Percentiles rank a stretch among this genome's conserved stretches.
phyloP scores from a whole-genome alignment of 768 basidiomycete species.

The Suillus americanus region DNA sequence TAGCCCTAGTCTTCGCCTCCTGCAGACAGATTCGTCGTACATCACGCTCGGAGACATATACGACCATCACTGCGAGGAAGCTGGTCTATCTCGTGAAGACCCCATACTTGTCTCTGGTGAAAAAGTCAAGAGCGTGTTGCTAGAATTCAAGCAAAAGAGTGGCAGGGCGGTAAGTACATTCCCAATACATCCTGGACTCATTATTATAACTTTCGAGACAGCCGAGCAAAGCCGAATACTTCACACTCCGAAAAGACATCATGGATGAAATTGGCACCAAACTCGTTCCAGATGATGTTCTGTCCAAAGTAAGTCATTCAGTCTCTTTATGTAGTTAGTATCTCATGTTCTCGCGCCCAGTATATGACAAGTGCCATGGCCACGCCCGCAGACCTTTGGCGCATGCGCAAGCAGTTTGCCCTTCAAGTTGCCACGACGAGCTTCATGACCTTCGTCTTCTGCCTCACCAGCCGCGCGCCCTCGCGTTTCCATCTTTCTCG shows the following conservation, averaged over 20 bases:
- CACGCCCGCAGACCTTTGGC: slow-evolving; percentile 84
- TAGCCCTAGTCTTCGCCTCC: slow-evolving; percentile 78
- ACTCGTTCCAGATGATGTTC: slow-evolving; percentile 85
- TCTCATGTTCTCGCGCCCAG: slow-evolving; percentile 39
- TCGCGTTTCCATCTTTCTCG: slow-evolving; percentile 86
- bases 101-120: slow-evolving; percentile 85
- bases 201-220: slow-evolving; percentile 23
- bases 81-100: slow-evolving; percentile 80
- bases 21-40: slow-evolving; percentile 92
- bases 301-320: slow-evolving; percentile 64
- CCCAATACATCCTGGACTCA: not conserved
- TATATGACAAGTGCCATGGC: slow-evolving; percentile 90
- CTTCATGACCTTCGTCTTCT: slow-evolving; percentile 91
- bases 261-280: slow-evolving; percentile 87
- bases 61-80: slow-evolving; percentile 80
- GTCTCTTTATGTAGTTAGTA: not conserved
- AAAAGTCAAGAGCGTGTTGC: slow-evolving; percentile 70
- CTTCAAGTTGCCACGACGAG: slow-evolving; percentile 83
- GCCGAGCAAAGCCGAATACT: slow-evolving; percentile 64
- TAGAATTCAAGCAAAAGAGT: slow-evolving; percentile 53
- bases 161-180: slow-evolving; percentile 36
- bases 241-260: slow-evolving; percentile 76
- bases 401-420: slow-evolving; percentile 96
- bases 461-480: slow-evolving; percentile 80
- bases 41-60: slow-evolving; percentile 91